A percentile compares a stretch with the other conserved stretches of the same genome.
Evolutionary conservation across 2,329 filamentous ascomycete species (phyloP).

Genomic region (Neocucurbitaria cava): DNA sequence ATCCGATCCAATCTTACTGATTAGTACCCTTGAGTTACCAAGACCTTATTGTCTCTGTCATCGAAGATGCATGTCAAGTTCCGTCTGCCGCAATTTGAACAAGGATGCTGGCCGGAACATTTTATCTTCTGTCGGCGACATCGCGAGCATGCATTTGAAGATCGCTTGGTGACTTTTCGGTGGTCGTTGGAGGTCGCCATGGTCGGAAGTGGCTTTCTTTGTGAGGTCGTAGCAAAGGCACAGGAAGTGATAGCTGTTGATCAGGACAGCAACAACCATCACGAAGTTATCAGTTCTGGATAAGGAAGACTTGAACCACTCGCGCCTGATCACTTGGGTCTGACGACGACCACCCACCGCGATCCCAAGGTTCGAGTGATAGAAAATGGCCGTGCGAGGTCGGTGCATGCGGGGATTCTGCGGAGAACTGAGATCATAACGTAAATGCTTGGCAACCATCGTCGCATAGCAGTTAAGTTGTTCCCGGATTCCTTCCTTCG

Average conservation of each 20-base stretch:
- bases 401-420: conserved; percentile 2
- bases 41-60: conserved; percentile 42
- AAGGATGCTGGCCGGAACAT: conserved; percentile 41
- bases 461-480: neutral
- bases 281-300: neutral
- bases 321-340: neutral
- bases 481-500: neutral
- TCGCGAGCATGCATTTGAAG: conserved; percentile 36
- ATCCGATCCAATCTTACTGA: neutral
- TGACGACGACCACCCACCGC: neutral
- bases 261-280: neutral
- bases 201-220: neutral
- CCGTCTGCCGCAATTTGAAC: conserved; percentile 36
- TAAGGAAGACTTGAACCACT: neutral
- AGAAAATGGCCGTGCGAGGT: neutral
- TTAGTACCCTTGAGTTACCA: conserved; percentile 36
- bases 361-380: neutral
- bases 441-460: conserved; percentile 1
- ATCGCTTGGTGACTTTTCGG: conserved; percentile 33
- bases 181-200: conserved; percentile 33
- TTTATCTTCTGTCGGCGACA: conserved; percentile 43
- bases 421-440: neutral
- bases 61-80: conserved; percentile 37
- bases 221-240: neutral
- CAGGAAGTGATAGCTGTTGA: neutral